Percentiles rank a stretch among this genome's conserved stretches.
Evolutionary conservation across 306 rosid species (phyloP).

Genomic region (Clitoria ternatea): DNA sequence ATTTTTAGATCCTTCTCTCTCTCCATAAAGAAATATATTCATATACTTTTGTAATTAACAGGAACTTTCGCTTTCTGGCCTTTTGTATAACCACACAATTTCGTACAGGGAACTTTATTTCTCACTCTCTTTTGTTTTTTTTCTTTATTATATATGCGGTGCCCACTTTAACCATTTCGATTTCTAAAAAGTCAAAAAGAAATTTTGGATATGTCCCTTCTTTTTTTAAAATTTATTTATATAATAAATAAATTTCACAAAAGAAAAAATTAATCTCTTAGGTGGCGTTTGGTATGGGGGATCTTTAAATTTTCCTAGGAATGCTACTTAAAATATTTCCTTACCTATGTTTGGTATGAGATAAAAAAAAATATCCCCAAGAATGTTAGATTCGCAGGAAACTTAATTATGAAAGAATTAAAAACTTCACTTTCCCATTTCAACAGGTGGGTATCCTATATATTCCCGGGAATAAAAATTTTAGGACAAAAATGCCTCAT

Average conservation of each 20-base stretch:
- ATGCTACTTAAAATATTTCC: too few relatives aligned
- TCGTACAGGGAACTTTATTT: constrained; percentile 42
- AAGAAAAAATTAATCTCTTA: too few relatives aligned
- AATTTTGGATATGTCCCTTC: background rate
- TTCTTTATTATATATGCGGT: constrained; percentile 28
- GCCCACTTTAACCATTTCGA: constrained; percentile 36
- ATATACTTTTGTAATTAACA: constrained; percentile 31
- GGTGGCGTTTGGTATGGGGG: too few relatives aligned
- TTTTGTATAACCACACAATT: constrained; percentile 51
- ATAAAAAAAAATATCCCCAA: too few relatives aligned
- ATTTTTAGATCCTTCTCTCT: constrained; percentile 28
- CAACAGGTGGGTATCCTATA: too few relatives aligned
- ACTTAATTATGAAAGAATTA: too few relatives aligned
- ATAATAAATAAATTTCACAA: background rate
- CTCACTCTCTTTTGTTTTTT: constrained; percentile 30
- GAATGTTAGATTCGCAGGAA: too few relatives aligned
- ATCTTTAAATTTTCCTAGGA: too few relatives aligned
- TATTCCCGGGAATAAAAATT: too few relatives aligned
- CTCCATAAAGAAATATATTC: constrained; percentile 31
- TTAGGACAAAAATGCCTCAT: too few relatives aligned
- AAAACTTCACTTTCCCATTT: too few relatives aligned
- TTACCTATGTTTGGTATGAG: too few relatives aligned
- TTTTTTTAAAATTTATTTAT: background rate
- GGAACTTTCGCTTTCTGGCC: constrained; percentile 65
- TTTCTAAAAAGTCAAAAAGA: constrained; percentile 35